Evolutionary conservation across 306 rosid genomes (phyloP), one percentile per base, ranked within the genome.

Genomic region (Pyrus betulifolia): DNA sequence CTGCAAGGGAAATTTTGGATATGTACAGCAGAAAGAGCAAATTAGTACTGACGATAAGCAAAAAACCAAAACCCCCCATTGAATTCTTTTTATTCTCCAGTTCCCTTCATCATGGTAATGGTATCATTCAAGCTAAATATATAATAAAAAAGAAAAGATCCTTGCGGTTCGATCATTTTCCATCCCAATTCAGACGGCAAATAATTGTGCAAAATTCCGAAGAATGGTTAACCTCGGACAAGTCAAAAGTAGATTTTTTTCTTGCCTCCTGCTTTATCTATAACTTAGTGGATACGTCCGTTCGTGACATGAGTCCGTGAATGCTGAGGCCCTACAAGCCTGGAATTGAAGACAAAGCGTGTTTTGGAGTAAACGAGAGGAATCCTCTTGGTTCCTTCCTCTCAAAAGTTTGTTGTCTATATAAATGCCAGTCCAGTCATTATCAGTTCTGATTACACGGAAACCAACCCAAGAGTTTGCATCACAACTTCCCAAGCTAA

Each of bases 1-100:
- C 66, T 33, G 86, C 84, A 22, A 51, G 11, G 0, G 82, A 83
- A 55, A 30, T 5, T 35, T 23, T 79, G 25, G 74, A 69, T 9
- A 42, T 42, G 45, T 42, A 42, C 12, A 84, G 49, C 33, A 45
- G 76, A 64, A 58, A 28, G 3, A 83, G 52, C n/a, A 58, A 15
- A 46, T 38, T 10, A 54, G 22, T 13, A 19, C 17, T 55, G 28
- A 60, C 45, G 45, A 42, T 4, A 42, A 75, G 58, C 22, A 59
- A 6, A 44, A 11, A 59, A 8, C 70, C 6, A 69, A 13, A 21
- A 69, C 2, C 54, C 21, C 63, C 65, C 85, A 78, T 82, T 54
- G 64, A 55, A 28, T 12, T 19, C 25, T 4, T 57, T 6, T 55
- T 33, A 0, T 55, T 33, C n/a, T 51, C 9, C 4, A 69, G 38